These are phyloP conservation scores for Penicillium freii DNA, from an alignment of 2,329 filamentous ascomycete genomes.

Conservation along the genomic window DNA sequence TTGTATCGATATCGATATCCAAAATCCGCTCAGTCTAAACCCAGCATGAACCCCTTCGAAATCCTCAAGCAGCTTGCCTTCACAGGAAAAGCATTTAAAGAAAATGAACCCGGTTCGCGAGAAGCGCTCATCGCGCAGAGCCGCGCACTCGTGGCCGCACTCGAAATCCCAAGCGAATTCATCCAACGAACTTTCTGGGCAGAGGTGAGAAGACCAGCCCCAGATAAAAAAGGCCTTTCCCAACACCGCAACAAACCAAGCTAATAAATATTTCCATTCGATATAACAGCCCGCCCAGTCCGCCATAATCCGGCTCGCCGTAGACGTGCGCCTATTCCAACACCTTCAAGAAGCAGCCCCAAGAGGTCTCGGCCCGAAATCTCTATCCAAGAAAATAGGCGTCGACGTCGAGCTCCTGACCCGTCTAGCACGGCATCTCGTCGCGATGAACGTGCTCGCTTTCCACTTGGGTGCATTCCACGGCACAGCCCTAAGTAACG, in stretches of 20 bases:
- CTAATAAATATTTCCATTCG: too few relatives aligned
- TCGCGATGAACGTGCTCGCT: background rate
- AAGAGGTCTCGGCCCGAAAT: background rate
- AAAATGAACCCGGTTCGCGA: slow-evolving; percentile 34
- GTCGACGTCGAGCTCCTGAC: background rate
- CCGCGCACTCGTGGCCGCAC: slow-evolving; percentile 33
- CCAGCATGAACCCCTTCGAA: background rate
- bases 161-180: slow-evolving; percentile 41
- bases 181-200: slow-evolving; percentile 40
- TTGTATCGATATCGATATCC: background rate
- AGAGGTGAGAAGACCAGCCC: slow-evolving; percentile 29
- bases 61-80: background rate
- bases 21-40: too few relatives aligned
- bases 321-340: background rate
- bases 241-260: background rate
- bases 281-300: background rate
- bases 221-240: too few relatives aligned
- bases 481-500: background rate
- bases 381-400: background rate
- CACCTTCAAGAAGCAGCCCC: background rate
- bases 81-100: background rate
- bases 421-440: background rate
- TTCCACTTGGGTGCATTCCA: background rate
- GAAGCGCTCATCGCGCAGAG: slow-evolving; percentile 40
- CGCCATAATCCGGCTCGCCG: background rate